Base-by-base conservation (phyloP, 352 stramenopile genomes). In the Phytopythium chamaehyphon region DNA sequence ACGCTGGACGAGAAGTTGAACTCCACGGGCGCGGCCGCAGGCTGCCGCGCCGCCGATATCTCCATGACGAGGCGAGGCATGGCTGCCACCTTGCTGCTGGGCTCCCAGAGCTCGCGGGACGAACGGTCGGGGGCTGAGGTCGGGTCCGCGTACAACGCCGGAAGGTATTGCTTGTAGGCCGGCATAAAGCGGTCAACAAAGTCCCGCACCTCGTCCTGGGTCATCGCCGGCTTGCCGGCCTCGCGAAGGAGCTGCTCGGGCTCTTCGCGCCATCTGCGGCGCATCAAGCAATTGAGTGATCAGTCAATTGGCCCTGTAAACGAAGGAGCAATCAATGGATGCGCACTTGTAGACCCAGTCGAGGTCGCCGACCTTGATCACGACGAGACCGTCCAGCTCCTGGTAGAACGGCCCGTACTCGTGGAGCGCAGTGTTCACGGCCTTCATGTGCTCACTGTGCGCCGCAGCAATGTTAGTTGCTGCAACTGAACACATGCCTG, bases 151-250 rank as follows among this genome's bases (percentile, higher is more conserved):
- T 95, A 93, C 37, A 95, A 62, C 0, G 33, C 57, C 15, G 62
- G 54, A 15, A 92, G 51, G 51, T 93, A 95, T 10, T 72, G 64
- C 28, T 83, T 65, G 66, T 95, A 95, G 22, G 76, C 66, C 12
- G 86, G 83, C 79, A 95, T 90, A 59, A 89, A 95, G 56, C 86
- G 82, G 52, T 93, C 79, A 39, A 95, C 78, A 62, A 95, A 95
- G 64, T 92, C 82, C 28, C 71, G 71, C 40, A 95, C 79, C 58
- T 93, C 62, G 31, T 70, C 66, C 12, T 66, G 40, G 3, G 74
- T 83, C 51, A 93, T 70, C 15, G 76, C 79, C 40, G 79, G 71
- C 40, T 87, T 89, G 31, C 64, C 71, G 5, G 76, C 66, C 21
- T 62, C 58, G 8, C 84, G 73, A 46, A 95, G 54, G 8, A 88